phyloP scores from a whole-genome alignment of 2,329 filamentous ascomycete genomes.

The Sordariomycetes sp. region DNA sequence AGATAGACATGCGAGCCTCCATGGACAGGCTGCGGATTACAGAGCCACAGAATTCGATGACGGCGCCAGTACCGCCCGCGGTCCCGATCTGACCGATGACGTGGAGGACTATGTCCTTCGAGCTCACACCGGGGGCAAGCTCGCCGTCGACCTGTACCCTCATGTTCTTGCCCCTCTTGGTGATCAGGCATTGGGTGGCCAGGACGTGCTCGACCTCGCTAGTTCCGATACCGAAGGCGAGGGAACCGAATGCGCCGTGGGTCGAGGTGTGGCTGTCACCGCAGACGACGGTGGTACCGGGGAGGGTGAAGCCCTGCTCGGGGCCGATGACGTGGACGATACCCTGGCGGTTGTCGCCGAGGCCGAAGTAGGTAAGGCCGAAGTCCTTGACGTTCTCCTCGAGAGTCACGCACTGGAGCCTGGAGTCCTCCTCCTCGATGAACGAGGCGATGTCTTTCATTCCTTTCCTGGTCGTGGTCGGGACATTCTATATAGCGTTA shows the following conservation, averaged over 20 bases:
- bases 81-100: slow-evolving; percentile 92
- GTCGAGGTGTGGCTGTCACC: slow-evolving; percentile 98
- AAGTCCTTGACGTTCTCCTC: slow-evolving; percentile 98
- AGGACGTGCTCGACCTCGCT: slow-evolving; percentile 98
- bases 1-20: slow-evolving; percentile 98
- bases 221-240: slow-evolving; percentile 95
- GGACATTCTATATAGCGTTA: slow-evolving; percentile 62
- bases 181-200: slow-evolving; percentile 90
- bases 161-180: slow-evolving; percentile 97
- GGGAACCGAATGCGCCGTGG: slow-evolving; percentile 88
- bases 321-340: slow-evolving; percentile 98
- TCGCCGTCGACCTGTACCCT: slow-evolving; percentile 89
- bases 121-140: slow-evolving; percentile 81
- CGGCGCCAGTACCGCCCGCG: slow-evolving; percentile 84
- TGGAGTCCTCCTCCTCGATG: slow-evolving; percentile 88
- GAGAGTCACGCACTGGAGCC: slow-evolving; percentile 86
- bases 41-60: slow-evolving; percentile 96
- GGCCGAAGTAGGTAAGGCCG: slow-evolving; percentile 91
- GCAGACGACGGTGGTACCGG: slow-evolving; percentile 92
- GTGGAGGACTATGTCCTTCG: slow-evolving; percentile 90
- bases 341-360: slow-evolving; percentile 91
- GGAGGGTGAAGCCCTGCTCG: slow-evolving; percentile 96
- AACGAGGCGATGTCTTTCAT: slow-evolving; percentile 92
- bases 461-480: slow-evolving; percentile 79
- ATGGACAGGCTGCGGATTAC: slow-evolving; percentile 84